Base-by-base conservation (phyloP, 1,139 yeast genomes). In the Hemisphaericaspora xylofermentans region DNA sequence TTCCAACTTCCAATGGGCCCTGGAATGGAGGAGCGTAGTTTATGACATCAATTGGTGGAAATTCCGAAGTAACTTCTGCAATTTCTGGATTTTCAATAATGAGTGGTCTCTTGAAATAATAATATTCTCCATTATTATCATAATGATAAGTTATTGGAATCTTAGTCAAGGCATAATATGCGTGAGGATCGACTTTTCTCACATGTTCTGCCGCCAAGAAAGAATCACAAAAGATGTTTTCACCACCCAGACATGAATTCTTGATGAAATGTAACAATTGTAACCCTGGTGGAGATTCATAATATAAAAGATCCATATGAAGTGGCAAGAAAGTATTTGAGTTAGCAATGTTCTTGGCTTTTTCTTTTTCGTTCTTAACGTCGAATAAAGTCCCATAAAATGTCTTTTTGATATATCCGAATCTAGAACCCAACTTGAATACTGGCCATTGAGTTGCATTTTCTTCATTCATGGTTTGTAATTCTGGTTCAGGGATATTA, bases 11-110 rank as follows among this genome's bases (percentile, higher is more conserved):
- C 46, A 81, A 78, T 0, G 94, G 94, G 0, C 88, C 94, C 55
- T 87, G 95, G 66, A 85, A 87, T 10, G 94, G 94, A 1, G 95
- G 95, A 1, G 94, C 80, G 57, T 86, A 87, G 54, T 84, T 85
- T 27, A 85, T 76, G 38, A 75, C 82, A 47, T 76, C 75, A 43
- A 84, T 76, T 31, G 59, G 57, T 7, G 68, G 67, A 37, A 66
- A 53, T 0, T 57, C 52, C 30, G 63, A 24, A 6, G 21, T 36
- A 6, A 28, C 63, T 13, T 22, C 27, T 47, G 63, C 56, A 15
- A 58, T 57, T 17, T 57, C 60, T 5, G 68, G 68, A 42, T 80
- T 79, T 51, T 83, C 87, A 31, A 82, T 85, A 13, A 87, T 67
- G 43, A 84, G 61, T 1, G 89, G 89, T 15, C 89, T 71, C 26